Conservation (phyloP, 805 yeast species). For the Candida nitratophila region DNA sequence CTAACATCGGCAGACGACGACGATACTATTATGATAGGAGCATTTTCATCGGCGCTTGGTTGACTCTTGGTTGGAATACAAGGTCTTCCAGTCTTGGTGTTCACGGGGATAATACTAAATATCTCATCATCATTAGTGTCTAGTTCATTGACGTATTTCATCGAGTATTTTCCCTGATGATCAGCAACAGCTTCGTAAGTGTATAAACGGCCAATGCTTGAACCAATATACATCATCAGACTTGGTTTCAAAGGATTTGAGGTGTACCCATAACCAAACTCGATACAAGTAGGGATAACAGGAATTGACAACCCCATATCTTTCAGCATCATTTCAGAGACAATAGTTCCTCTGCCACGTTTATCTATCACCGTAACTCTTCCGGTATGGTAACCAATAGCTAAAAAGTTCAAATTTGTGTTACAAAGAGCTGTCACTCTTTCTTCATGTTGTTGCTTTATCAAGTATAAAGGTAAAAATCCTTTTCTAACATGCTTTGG, state of each 20-base stretch:
- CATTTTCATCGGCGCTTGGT: constrained; percentile 22
- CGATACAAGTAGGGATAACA: constrained; percentile 48
- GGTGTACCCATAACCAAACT: constrained; percentile 62
- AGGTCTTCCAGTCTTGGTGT: constrained; percentile 52
- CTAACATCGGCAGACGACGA: constrained; percentile 56
- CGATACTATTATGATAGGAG: constrained; percentile 57
- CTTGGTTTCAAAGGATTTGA: constrained; percentile 65
- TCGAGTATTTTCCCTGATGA: constrained; percentile 53
- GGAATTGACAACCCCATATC: constrained; percentile 22
- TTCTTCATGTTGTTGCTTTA: constrained; percentile 33
- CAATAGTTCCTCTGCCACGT: constrained; percentile 54
- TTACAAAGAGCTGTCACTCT: constrained; percentile 55
- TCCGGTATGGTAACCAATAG: constrained; percentile 74
- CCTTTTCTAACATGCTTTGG: constrained; percentile 48
- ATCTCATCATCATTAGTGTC: constrained; percentile 48
- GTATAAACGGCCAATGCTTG: constrained; percentile 63
- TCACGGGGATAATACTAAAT: constrained; percentile 49
- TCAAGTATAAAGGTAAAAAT: constrained; percentile 49
- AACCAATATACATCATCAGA: constrained; percentile 69
- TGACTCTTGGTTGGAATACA: constrained; percentile 59
- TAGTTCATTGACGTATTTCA: constrained; percentile 40
- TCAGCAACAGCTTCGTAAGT: constrained; percentile 61
- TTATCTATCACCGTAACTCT: constrained; percentile 67
- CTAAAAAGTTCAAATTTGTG: constrained; percentile 79
- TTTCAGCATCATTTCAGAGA: constrained; percentile 28